Evolutionary conservation across 768 basidiomycete genomes (phyloP).

Genomic region (Tremella mesenterica): DNA sequence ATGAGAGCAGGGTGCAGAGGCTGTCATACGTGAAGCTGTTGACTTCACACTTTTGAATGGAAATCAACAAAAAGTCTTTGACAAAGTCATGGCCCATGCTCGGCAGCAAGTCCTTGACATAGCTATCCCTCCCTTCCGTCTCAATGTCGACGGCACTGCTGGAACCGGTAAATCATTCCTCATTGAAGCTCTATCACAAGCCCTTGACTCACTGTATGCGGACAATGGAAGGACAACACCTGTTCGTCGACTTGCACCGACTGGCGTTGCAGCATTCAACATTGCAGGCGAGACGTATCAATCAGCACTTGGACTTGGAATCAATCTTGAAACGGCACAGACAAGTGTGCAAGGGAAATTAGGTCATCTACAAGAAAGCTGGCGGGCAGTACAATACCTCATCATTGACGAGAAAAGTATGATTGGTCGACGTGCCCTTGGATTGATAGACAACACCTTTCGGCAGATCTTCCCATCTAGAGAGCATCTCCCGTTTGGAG

Average conservation of each 20-base stretch:
- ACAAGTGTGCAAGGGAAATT: neutral
- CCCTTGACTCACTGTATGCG: neutral
- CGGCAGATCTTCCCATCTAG: neutral
- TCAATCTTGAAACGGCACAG: neutral
- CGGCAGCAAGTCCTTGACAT: neutral
- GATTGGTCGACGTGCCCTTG: neutral
- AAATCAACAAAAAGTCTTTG: neutral
- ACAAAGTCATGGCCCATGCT: neutral
- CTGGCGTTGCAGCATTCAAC: constrained; percentile 7
- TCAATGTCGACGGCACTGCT: constrained; percentile 8
- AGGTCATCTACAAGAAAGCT: neutral
- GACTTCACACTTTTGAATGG: neutral
- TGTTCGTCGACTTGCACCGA: constrained; percentile 1
- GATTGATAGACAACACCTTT: neutral
- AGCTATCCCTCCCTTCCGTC: neutral
- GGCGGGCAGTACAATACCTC: neutral
- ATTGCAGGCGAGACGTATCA: constrained; percentile 4
- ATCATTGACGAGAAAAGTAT: constrained; percentile 7
- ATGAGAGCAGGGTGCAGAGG: neutral
- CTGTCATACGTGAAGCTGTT: neutral
- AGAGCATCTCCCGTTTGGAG: neutral
- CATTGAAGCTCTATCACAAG: constrained; percentile 4
- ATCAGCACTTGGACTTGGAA: neutral
- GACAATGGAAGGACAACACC: neutral
- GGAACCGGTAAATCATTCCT: constrained; percentile 6